Evolutionary conservation across 1,284 basidiomycete species (phyloP), one percentile per base, ranked within the genome.

Genomic region (Hemileia vastatrix): DNA sequence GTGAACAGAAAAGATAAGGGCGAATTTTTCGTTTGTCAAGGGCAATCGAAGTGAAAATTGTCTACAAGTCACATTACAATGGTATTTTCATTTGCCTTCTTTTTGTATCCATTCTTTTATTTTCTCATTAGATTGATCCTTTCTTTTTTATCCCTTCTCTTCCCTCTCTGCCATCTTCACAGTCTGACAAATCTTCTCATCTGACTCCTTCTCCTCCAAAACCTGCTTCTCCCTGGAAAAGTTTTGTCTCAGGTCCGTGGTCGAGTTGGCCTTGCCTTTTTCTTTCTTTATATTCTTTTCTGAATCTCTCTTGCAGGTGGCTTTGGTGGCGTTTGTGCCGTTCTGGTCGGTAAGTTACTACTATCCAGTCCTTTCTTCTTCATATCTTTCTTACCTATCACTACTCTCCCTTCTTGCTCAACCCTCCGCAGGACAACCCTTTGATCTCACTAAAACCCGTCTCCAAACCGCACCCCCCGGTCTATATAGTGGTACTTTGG

Each of bases 401-500:
- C 19, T 47, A 2, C 21, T 31, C 27, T 8, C 23, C 31, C 24
- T 44, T 31, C 18, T 50, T 43, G 24, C 18, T 58, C 13, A 51
- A 53, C 40, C 57, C n/a, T n/a, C n/a, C n/a, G n/a, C n/a, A 87
- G 94, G 94, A 3, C 95, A 98, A 73, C 94, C 94, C 6, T 98
- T 98, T 75, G 94, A 98, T 79, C 80, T 98, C 70, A 95, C 90
- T 65, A 74, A 76, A 66, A 67, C 67, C 32, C 83, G 92, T 63
- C 78, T 99, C 69, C 95, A 99, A 78, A 98, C 95, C 6, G 94
- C 95, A 4, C 71, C 85, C 13, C 84, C 88, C 18, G 94, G 95
- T 4, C 83, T 84, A 54, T 99, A 99, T 79, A 92, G 82, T 21
- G 92, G 95, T 50, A 90, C 89, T 1, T 71, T 97, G 23, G 94